A percentile compares a stretch with the other conserved stretches of the same genome.
Evolutionary conservation across 2,329 filamentous ascomycete genomes (phyloP).

Genomic region (Didymosphaeria variabile): DNA sequence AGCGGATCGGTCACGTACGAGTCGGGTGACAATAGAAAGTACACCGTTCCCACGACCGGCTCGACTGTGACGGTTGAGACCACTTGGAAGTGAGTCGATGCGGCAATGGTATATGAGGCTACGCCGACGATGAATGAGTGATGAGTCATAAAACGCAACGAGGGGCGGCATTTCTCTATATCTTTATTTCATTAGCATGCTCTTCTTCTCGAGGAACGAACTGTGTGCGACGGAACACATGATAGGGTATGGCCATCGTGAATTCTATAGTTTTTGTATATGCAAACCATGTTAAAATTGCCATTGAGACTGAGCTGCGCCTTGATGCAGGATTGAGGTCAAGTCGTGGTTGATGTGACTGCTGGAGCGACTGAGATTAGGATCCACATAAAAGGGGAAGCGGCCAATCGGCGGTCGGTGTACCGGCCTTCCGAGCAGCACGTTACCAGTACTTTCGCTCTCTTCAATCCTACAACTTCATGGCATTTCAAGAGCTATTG

Average conservation of each 20-base stretch:
- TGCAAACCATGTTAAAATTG: neutral
- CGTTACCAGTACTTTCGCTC: neutral
- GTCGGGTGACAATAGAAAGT: conserved; percentile 51
- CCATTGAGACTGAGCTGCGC: neutral
- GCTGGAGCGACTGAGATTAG: neutral
- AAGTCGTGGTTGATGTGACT: neutral
- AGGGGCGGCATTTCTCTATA: neutral
- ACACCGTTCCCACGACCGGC: conserved; percentile 44
- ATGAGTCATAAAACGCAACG: neutral
- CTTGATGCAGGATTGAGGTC: neutral
- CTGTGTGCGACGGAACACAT: neutral
- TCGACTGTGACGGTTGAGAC: conserved; percentile 28
- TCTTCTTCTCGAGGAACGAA: neutral
- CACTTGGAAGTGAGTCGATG: conserved; percentile 32
- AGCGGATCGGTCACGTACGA: conserved; percentile 58
- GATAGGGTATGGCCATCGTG: neutral
- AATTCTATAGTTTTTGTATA: neutral
- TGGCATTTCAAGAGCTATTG: neutral
- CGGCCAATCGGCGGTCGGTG: neutral
- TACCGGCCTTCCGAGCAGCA: neutral
- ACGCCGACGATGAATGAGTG: neutral
- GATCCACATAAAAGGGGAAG: neutral
- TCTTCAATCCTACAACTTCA: neutral
- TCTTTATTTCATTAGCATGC: neutral
- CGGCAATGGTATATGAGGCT: neutral